Evolutionary conservation across 305 asterid genomes (phyloP).

Genomic region (Fraxinus velutina): DNA sequence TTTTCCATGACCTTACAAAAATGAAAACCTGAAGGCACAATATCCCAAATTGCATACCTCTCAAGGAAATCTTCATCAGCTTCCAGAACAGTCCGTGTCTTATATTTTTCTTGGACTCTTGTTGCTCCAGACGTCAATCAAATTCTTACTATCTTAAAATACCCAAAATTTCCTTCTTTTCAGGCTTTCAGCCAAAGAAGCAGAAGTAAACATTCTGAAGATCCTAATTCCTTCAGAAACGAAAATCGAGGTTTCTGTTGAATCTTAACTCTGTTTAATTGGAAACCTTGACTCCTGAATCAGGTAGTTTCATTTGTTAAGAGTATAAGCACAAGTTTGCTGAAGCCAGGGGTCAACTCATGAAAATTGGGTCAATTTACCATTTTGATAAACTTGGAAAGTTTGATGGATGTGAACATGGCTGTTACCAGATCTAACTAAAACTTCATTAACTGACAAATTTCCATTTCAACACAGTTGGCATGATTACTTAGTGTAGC

Average conservation of each 20-base stretch:
- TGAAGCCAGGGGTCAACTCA: background rate
- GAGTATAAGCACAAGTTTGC: background rate
- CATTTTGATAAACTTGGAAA: slow-evolving; percentile 1
- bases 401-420: background rate
- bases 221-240: slow-evolving; percentile 1
- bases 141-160: background rate
- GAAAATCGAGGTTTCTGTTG: background rate
- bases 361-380: background rate
- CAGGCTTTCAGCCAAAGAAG: background rate
- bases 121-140: background rate
- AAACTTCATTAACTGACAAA: background rate
- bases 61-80: background rate
- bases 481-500: background rate
- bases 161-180: background rate
- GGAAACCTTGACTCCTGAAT: background rate
- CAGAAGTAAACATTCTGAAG: background rate
- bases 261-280: background rate
- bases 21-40: background rate
- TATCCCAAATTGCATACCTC: background rate
- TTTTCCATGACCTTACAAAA: background rate
- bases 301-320: background rate
- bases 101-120: background rate
- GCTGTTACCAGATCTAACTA: background rate
- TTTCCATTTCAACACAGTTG: background rate
- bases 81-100: background rate